A percentile compares a stretch with the other conserved stretches of the same genome.
phyloP scores from a whole-genome alignment of 2,329 filamentous ascomycete species.

The Reticulascus tulasneorum region DNA sequence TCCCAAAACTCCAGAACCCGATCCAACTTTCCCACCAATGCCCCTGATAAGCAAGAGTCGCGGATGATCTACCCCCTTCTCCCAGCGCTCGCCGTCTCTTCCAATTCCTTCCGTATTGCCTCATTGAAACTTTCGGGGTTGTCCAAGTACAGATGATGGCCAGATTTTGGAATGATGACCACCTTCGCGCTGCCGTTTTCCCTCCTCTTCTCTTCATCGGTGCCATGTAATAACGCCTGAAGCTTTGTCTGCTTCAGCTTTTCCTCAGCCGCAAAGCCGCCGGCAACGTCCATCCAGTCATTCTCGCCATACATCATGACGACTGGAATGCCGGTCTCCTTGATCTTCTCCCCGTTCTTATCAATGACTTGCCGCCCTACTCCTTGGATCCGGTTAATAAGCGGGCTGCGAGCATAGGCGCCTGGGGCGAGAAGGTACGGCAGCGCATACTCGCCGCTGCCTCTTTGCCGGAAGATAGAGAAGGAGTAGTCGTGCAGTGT shows the following conservation, averaged over 20 bases:
- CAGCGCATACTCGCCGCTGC: slow-evolving; percentile 89
- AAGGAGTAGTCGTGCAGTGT: slow-evolving; percentile 92
- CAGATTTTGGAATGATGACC: slow-evolving; percentile 62
- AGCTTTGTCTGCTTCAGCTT: slow-evolving; percentile 68
- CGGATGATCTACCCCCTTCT: too few species aligned
- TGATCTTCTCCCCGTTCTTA: slow-evolving; percentile 18
- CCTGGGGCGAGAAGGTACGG: slow-evolving; percentile 91
- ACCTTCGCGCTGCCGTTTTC: slow-evolving; percentile 85
- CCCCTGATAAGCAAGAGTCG: too few species aligned
- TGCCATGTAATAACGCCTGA: slow-evolving; percentile 57
- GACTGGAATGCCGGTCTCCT: slow-evolving; percentile 70
- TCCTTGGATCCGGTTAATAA: slow-evolving; percentile 82
- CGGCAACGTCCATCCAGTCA: slow-evolving; percentile 97
- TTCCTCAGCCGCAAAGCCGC: slow-evolving; percentile 75
- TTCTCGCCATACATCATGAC: slow-evolving; percentile 96
- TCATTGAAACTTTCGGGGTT: slow-evolving; percentile 56
- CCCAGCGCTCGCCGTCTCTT: slow-evolving; percentile 43
- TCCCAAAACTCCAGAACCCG: too few species aligned
- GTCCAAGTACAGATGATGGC: slow-evolving; percentile 58
- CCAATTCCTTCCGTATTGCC: slow-evolving; percentile 48
- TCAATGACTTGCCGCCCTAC: slow-evolving; percentile 69
- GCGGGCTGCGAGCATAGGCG: slow-evolving; percentile 81
- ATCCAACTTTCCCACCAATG: too few species aligned
- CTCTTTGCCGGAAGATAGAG: slow-evolving; percentile 85
- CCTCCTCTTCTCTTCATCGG: slow-evolving; percentile 60